Evolutionary conservation across 2,329 filamentous ascomycete species (phyloP).

Genomic region (Neonectria magnoliae): DNA sequence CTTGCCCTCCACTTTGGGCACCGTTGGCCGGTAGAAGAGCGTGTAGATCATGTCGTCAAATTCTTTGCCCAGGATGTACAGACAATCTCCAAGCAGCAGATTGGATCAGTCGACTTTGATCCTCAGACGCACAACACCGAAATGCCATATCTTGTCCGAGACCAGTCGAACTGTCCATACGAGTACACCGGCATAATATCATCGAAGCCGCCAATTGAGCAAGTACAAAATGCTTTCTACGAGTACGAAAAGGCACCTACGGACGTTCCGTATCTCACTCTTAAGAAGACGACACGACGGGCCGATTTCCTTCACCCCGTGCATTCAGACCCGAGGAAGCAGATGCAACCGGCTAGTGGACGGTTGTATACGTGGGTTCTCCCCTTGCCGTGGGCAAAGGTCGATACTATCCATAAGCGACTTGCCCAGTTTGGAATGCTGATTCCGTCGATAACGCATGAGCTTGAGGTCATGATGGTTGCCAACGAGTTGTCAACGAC

Average conservation of each 20-base stretch:
- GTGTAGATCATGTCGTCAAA: conserved; percentile 54
- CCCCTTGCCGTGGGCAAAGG: conserved; percentile 57
- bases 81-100: conserved; percentile 41
- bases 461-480: conserved; percentile 72
- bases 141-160: conserved; percentile 53
- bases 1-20: conserved; percentile 60
- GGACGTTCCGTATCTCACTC: conserved; percentile 60
- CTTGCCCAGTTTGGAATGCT: conserved; percentile 66
- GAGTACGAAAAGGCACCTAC: conserved; percentile 52
- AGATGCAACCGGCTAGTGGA: conserved; percentile 40
- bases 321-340: conserved; percentile 10
- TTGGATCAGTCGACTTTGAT: conserved; percentile 46
- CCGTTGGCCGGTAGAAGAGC: conserved; percentile 53
- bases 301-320: conserved; percentile 67
- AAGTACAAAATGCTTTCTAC: conserved; percentile 51
- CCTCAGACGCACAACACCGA: conserved; percentile 32
- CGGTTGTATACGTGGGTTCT: conserved; percentile 59
- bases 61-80: conserved; percentile 44
- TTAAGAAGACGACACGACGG: conserved; percentile 63
- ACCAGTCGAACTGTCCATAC: conserved; percentile 49
- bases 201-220: conserved; percentile 54
- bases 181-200: conserved; percentile 54
- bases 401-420: conserved; percentile 58
- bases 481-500: conserved; percentile 64
- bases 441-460: conserved; percentile 77